phyloP scores from a whole-genome alignment of 192 early-diverging fungal species.

The Entomortierella lignicola region DNA sequence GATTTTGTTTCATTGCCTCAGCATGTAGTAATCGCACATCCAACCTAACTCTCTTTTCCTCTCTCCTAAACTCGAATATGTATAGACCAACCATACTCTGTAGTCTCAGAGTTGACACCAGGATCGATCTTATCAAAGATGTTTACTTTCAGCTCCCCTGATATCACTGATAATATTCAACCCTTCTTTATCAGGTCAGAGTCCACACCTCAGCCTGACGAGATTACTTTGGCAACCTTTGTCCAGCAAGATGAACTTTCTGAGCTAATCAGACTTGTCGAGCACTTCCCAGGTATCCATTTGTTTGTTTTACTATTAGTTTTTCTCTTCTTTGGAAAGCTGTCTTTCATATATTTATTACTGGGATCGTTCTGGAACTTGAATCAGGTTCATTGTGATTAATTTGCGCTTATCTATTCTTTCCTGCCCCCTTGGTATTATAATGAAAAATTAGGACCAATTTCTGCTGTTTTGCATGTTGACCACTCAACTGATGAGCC shows the following conservation, averaged over 20 bases:
- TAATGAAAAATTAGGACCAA: conserved; percentile 51
- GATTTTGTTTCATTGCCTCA: too few relatives aligned
- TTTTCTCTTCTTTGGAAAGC: background rate
- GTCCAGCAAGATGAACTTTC: conserved; percentile 58
- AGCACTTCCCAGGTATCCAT: conserved; percentile 61
- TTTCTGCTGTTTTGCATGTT: conserved; percentile 65
- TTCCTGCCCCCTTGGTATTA: background rate
- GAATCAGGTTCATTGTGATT: too few relatives aligned
- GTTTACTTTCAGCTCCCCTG: conserved; percentile 49
- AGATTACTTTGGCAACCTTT: conserved; percentile 62
- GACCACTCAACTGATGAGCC: conserved; percentile 18
- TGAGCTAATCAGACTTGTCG: conserved; percentile 59
- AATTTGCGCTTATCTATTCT: background rate
- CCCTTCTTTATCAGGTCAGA: conserved; percentile 50
- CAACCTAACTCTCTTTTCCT: background rate
- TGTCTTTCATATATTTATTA: too few relatives aligned
- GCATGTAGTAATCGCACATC: too few relatives aligned
- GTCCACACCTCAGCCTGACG: conserved; percentile 49
- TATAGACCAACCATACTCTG: conserved; percentile 38
- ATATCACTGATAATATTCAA: conserved; percentile 47
- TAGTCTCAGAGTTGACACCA: conserved; percentile 35
- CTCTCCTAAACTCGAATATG: too few relatives aligned
- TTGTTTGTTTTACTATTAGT: background rate
- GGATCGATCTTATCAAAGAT: conserved; percentile 50
- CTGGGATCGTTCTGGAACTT: too few relatives aligned